Evolutionary conservation across 805 yeast genomes (phyloP).

Genomic region (Helenozyma rhizophorensis): DNA sequence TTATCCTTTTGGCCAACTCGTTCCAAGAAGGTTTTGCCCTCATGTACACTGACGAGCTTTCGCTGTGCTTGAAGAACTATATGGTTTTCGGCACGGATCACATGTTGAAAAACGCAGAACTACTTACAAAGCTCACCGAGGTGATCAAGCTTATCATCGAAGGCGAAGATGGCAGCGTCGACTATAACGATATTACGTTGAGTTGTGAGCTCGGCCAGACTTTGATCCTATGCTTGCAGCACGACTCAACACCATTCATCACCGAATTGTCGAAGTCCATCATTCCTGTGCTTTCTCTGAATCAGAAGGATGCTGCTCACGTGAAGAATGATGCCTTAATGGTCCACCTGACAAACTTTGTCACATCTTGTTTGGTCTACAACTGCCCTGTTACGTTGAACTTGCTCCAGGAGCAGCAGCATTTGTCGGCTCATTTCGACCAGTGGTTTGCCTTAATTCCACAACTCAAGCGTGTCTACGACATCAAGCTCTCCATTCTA

Average conservation of each 20-base stretch:
- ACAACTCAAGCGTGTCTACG: conserved; percentile 65
- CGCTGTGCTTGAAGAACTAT: conserved; percentile 70
- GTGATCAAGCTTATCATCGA: conserved; percentile 45
- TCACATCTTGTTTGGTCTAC: conserved; percentile 61
- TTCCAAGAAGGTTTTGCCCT: conserved; percentile 48
- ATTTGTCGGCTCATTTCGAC: conserved; percentile 43
- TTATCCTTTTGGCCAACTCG: conserved; percentile 41
- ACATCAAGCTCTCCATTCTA: conserved; percentile 68
- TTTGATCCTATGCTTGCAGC: conserved; percentile 55
- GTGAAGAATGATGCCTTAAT: conserved; percentile 34
- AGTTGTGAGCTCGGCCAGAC: conserved; percentile 65
- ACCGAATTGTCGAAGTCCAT: conserved; percentile 43
- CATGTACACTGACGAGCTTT: conserved; percentile 69
- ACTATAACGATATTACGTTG: conserved; percentile 50
- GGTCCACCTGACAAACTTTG: conserved; percentile 53
- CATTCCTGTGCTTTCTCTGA: conserved; percentile 29
- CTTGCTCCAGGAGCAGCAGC: conserved; percentile 41
- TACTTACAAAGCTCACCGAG: conserved; percentile 46
- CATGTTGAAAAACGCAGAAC: conserved; percentile 35
- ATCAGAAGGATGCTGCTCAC: conserved; percentile 23
- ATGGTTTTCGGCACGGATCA: conserved; percentile 50
- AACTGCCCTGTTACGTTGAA: conserved; percentile 52
- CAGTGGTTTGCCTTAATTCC: conserved; percentile 63
- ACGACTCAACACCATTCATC: conserved; percentile 41
- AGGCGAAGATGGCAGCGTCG: conserved; percentile 43